Evolutionary conservation across 1,284 basidiomycete species (phyloP).

Genomic region (Sanguinoderma infundibulare): DNA sequence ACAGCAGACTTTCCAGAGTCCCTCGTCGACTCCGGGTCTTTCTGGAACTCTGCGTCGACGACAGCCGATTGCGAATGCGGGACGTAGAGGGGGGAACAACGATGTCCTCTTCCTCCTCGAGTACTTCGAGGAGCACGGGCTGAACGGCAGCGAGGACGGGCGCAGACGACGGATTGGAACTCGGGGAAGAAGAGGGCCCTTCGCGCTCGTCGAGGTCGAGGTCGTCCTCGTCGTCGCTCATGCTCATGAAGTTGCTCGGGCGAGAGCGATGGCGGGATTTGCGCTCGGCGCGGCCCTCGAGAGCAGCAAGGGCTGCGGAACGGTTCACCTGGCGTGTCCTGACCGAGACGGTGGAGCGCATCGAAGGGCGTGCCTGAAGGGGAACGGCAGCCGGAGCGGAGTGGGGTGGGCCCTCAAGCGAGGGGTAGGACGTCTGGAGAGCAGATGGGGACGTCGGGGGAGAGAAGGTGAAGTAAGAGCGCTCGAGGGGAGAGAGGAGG

Average conservation of each 20-base stretch:
- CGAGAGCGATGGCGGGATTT: conserved; percentile 23
- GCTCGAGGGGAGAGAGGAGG: conserved; percentile 25
- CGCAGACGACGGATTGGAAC: neutral
- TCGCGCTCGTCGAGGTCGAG: conserved; percentile 26
- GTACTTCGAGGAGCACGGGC: conserved; percentile 27
- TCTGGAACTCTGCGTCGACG: conserved; percentile 10
- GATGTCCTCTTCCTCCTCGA: conserved; percentile 38
- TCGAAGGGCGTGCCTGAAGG: conserved; percentile 27
- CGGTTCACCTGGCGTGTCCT: conserved; percentile 41
- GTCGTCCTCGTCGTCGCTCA: conserved; percentile 65
- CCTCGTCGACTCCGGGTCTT: conserved; percentile 36
- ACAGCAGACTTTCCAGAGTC: conserved; percentile 48
- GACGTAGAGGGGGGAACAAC: conserved; percentile 29
- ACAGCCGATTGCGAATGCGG: conserved; percentile 1
- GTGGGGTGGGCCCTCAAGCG: conserved; percentile 6
- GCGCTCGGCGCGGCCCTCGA: conserved; percentile 54
- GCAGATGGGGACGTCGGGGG: conserved; percentile 24
- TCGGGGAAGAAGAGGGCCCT: neutral
- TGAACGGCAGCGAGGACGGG: neutral
- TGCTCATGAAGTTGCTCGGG: conserved; percentile 63
- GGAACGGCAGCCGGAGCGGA: conserved; percentile 12
- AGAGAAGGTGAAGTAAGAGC: conserved; percentile 30
- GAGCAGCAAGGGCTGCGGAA: conserved; percentile 60
- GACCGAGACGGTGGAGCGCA: conserved; percentile 33
- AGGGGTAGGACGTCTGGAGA: conserved; percentile 8